Evolutionary conservation across 2,329 filamentous ascomycete genomes (phyloP).

Genomic region (Ceratocystis albifundus): DNA sequence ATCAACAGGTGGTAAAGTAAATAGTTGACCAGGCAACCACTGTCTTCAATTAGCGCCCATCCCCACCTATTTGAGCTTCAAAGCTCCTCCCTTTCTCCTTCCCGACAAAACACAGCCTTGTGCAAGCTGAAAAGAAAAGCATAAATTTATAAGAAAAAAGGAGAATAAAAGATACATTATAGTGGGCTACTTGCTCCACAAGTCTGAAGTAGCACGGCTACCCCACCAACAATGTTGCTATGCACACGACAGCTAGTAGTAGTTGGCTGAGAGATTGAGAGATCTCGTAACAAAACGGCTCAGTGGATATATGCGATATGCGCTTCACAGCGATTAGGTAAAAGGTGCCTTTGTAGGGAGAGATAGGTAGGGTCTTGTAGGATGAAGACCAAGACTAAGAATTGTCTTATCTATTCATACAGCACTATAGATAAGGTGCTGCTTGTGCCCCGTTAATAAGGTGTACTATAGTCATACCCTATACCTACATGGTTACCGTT

Average conservation of each 20-base stretch:
- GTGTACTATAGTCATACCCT: not conserved
- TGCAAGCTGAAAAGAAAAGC: constrained; percentile 2
- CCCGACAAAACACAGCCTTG: constrained; percentile 6
- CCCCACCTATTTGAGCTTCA: constrained; percentile 5
- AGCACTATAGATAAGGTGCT: no score
- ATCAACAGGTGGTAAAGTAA: constrained; percentile 18
- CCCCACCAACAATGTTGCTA: constrained; percentile 22
- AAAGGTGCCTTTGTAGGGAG: no score
- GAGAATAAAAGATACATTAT: not conserved
- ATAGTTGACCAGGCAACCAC: constrained; percentile 17
- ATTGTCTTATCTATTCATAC: not conserved
- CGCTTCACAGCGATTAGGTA: no score
- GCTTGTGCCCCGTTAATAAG: not conserved
- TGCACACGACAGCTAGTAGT: constrained; percentile 10
- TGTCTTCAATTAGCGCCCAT: constrained; percentile 13
- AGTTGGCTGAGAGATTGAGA: not conserved
- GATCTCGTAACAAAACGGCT: not conserved
- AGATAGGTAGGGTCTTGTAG: not conserved
- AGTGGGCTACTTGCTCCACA: not conserved
- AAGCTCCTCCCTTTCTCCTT: not conserved
- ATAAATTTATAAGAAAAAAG: not conserved
- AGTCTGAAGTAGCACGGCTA: constrained; percentile 3
- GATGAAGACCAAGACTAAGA: not conserved
- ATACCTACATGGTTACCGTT: no score
- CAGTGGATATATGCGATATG: no score